Evolutionary conservation across 306 rosid genomes (phyloP), one percentile per base, ranked within the genome.

Genomic region (Sphenostylis stenocarpa): DNA sequence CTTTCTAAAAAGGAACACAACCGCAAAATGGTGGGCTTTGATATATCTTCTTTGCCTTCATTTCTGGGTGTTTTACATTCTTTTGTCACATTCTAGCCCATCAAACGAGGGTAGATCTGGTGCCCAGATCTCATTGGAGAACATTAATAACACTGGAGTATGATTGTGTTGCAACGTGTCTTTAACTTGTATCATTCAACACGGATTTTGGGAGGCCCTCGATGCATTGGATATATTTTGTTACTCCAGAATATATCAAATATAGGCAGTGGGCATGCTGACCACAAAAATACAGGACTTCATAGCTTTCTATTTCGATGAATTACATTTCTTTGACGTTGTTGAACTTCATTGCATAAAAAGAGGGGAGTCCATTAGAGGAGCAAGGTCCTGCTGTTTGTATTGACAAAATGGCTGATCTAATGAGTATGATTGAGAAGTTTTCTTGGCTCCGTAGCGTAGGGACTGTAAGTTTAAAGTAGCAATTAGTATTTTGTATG

Each of bases 1-100:
- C 77, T 87, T 92, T 66, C 75, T 95, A 74, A 87, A 87, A 82
- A 89, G 99, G 84, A 92, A 92, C 67, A 33, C 96, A 1, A 78
- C 81, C 2, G 99, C 97, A 5, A 92, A 90, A 84, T 41, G 88
- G 16, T 95, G 96, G 94, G 87, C 92, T 31, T n/a, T 85, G 78
- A 85, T 90, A 62, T 95, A 95, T 89, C 80, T 95, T 67, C 72
- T 89, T 17, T 91, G 92, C 85, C 99, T 95, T 87, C 99, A 92
- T 81, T 81, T 91, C 21, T 95, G 99, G 99, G 97, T 95, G 62
- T 77, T 91, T 69, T 95, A 95, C 66, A 91, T 95, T 85, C 86
- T 95, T 16, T 66, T 83, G 84, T 92, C 96, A 45, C 88, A 86
- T 76, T 88, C 97, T 58, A 75, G 84, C 41, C 88, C 88, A 29